These are phyloP conservation scores for Penicillium crystallinum DNA, from an alignment of 495 filamentous ascomycete genomes.

Conservation along the genomic window DNA sequence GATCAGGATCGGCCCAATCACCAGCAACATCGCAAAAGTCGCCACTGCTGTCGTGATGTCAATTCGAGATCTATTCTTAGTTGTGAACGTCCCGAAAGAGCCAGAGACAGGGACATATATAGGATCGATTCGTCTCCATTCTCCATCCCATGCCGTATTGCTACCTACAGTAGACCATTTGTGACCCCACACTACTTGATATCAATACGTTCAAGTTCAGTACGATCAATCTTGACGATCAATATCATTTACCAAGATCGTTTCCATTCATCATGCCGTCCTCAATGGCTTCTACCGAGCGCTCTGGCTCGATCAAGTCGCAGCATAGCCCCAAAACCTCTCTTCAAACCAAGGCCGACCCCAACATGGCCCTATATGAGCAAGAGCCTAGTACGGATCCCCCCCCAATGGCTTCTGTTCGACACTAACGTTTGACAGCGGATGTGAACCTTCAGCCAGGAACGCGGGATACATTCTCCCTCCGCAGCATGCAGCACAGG, in stretches of 20 bases:
- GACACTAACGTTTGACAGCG: slow-evolving; percentile 12
- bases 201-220: background rate
- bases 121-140: background rate
- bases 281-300: slow-evolving; percentile 24
- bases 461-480: slow-evolving; percentile 44
- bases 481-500: slow-evolving; percentile 70
- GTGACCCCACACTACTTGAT: background rate
- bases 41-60: slow-evolving; percentile 24
- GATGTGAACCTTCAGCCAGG: slow-evolving; percentile 15
- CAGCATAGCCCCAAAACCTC: slow-evolving; percentile 50
- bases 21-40: slow-evolving; percentile 3
- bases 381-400: slow-evolving; percentile 72
- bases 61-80: slow-evolving; percentile 23
- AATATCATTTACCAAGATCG: background rate
- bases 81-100: background rate
- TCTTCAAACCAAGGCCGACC: slow-evolving; percentile 72
- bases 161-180: too few relatives aligned
- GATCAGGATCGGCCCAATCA: slow-evolving; percentile 19
- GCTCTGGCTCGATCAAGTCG: slow-evolving; percentile 25
- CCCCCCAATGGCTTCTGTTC: background rate
- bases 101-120: slow-evolving; percentile 2
- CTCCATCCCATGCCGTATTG: too few relatives aligned
- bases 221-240: too few relatives aligned
- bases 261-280: slow-evolving; percentile 18
- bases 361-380: slow-evolving; percentile 79